Conservation (phyloP, 2,329 filamentous ascomycete species). For the Juglanconis oblonga region DNA sequence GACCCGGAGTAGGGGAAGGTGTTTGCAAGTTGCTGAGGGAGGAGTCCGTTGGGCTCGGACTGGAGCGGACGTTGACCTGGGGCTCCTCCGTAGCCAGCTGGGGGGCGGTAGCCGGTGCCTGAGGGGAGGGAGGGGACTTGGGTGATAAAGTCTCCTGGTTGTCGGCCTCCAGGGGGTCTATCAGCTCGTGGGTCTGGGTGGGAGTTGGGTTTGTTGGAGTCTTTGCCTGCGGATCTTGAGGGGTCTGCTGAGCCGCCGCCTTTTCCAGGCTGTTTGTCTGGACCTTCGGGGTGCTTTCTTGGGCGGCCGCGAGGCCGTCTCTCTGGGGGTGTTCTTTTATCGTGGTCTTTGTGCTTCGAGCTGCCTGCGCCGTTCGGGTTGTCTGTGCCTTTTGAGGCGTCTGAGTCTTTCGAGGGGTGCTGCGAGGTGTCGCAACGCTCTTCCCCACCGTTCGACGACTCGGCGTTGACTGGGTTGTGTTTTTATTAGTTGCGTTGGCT, state of each 20-base stretch:
- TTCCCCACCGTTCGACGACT: constrained; percentile 20
- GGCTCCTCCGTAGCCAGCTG: background rate
- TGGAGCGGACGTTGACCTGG: constrained; percentile 2
- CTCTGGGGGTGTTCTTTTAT: background rate
- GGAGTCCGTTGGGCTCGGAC: background rate
- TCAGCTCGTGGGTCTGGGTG: background rate
- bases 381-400: background rate
- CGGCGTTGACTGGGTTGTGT: constrained; percentile 23
- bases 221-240: constrained; percentile 7
- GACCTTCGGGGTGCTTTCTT: background rate
- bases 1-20: background rate
- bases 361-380: background rate
- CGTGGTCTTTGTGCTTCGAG: background rate
- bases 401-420: background rate
- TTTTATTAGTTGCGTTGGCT: constrained; percentile 30
- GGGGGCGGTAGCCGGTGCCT: background rate
- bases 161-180: background rate
- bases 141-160: background rate
- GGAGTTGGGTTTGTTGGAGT: background rate
- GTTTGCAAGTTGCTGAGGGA: background rate
- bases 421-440: background rate
- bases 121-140: background rate
- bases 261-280: background rate
- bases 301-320: constrained; percentile 4
- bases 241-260: background rate